Base-by-base conservation (phyloP, 441 rosid genomes). In the Gossypium davidsonii region DNA sequence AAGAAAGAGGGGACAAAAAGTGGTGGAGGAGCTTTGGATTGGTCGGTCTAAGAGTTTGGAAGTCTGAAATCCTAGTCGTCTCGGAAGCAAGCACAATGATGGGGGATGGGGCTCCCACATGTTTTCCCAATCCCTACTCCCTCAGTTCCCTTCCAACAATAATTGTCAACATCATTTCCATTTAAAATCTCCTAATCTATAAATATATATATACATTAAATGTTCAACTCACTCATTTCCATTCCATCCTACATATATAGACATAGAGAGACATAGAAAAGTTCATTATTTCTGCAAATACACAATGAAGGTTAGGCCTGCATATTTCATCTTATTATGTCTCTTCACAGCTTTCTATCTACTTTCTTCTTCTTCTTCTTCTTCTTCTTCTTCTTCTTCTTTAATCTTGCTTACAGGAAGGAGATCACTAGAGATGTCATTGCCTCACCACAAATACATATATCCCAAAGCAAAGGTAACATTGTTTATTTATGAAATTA, bases 221-320 rank as follows among this genome's bases (percentile, higher is more conserved):
- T 70, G 62, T 53, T 60, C 52, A 56, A 9, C 49, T 66, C 53
- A 25, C 49, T 61, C 58, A 44, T 23, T 79, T 48, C 42, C 57
- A 69, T 0, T 7, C 44, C 66, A 3, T 73, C 66, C 69, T 25
- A 25, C 26, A 28, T 26, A 28, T 26, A 59, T 26, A 58, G 6
- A 58, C 6, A 58, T 12, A 26, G 25, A 25, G 1, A 26, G 17
- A 62, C 25, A 31, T 31, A 74, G 9, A 11, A 7, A 6, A 28
- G 26, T 1, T 46, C 37, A 25, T 44, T 67, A 3, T 62, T 62
- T 67, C 37, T 25, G 11, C 67, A 42, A 65, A 58, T 14, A 74
- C 44, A 73, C 34, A 73, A 86, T 83, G 90, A 86, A 74, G 70
- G 59, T 26, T 20, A 9, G 21, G 26, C 48, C 78, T 51, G 46